phyloP scores from a whole-genome alignment of 2,329 filamentous ascomycete species.

The Aspergillus awamori region DNA sequence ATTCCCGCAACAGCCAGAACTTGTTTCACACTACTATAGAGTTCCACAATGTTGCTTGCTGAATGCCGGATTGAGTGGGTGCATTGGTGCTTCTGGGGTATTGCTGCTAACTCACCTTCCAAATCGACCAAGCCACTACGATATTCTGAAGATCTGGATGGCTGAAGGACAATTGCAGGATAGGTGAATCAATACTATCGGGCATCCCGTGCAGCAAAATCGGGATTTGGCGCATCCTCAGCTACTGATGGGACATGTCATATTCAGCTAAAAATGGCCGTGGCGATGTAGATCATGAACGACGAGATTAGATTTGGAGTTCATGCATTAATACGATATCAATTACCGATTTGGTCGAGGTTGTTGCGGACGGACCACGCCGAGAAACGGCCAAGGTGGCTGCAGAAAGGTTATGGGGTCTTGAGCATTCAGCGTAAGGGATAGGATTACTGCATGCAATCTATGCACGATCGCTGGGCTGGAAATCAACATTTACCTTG shows the following conservation, averaged over 20 bases:
- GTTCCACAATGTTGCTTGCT: not conserved
- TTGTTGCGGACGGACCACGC: not conserved
- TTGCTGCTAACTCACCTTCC: not conserved
- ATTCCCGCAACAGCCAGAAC: not conserved
- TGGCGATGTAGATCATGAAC: not conserved
- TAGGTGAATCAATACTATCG: not conserved
- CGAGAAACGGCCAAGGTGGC: not conserved
- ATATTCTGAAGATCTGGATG: not conserved
- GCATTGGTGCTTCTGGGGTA: not conserved
- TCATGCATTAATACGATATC: not conserved
- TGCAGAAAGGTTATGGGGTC: not conserved
- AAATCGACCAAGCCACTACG: not conserved
- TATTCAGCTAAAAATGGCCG: conserved; percentile 2
- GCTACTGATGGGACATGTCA: conserved; percentile 11
- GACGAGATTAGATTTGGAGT: conserved; percentile 12
- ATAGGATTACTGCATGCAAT: conserved; percentile 1
- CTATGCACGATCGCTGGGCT: not conserved
- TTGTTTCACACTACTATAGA: not conserved
- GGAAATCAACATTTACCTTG: not conserved
- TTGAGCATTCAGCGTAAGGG: conserved; percentile 21
- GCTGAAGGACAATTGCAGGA: conserved; percentile 25
- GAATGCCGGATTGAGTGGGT: not conserved
- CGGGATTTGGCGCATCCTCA: not conserved
- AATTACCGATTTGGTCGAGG: not conserved
- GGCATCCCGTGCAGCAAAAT: not conserved